Conservation (phyloP, 75 land plant genomes). For the Cunninghamia lanceolata region DNA sequence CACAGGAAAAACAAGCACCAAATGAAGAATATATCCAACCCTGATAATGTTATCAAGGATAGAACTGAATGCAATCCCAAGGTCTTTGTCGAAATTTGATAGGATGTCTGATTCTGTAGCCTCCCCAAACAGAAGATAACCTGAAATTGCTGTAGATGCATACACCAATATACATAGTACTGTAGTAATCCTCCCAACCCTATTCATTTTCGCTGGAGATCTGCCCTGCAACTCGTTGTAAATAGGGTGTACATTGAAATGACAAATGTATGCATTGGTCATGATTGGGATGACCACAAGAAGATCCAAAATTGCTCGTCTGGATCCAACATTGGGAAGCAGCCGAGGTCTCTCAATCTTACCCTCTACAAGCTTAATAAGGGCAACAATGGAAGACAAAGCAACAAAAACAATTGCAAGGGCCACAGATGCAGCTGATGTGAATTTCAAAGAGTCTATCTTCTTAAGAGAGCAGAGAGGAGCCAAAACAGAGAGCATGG, state of each 20-base stretch:
- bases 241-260: slow-evolving; percentile 94
- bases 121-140: slow-evolving; percentile 88
- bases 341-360: slow-evolving; percentile 48
- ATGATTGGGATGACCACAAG: slow-evolving; percentile 95
- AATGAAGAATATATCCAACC: slow-evolving; percentile 80
- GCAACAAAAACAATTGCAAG: slow-evolving; percentile 86
- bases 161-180: slow-evolving; percentile 69
- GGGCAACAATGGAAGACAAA: slow-evolving; percentile 56
- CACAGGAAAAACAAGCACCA: slow-evolving; percentile 93
- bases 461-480: slow-evolving; percentile 69
- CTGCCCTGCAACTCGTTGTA: slow-evolving; percentile 76
- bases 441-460: slow-evolving; percentile 84
- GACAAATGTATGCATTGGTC: slow-evolving; percentile 95
- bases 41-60: slow-evolving; percentile 65
- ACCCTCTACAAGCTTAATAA: slow-evolving; percentile 72
- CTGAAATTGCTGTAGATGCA: slow-evolving; percentile 75
- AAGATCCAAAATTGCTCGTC: slow-evolving; percentile 71
- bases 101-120: slow-evolving; percentile 88
- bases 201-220: slow-evolving; percentile 73
- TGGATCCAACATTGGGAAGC: slow-evolving; percentile 72
- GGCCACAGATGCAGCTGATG: slow-evolving; percentile 89
- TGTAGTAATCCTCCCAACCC: slow-evolving; percentile 80
- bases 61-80: slow-evolving; percentile 74
- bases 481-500: slow-evolving; percentile 57
- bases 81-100: slow-evolving; percentile 80